Evolutionary conservation across 1,284 basidiomycete species (phyloP).

Genomic region (Moesziomyces antarcticus): DNA sequence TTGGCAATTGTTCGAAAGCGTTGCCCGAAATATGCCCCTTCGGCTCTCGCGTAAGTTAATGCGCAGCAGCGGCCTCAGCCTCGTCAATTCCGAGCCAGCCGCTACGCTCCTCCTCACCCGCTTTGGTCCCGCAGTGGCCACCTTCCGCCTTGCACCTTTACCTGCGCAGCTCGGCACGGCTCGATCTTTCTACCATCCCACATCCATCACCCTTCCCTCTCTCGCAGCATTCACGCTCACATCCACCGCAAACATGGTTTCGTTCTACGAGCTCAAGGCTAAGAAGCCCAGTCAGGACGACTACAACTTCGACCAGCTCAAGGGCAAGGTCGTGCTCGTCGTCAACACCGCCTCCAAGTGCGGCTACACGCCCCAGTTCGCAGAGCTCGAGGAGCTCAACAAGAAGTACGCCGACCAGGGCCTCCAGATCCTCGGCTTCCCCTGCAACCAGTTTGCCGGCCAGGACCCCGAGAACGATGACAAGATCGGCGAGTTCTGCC

Average conservation of each 20-base stretch:
- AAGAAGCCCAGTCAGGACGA: constrained; percentile 53
- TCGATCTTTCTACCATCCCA: neutral
- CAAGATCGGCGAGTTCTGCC: constrained; percentile 60
- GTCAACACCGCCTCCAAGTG: constrained; percentile 73
- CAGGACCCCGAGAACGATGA: constrained; percentile 66
- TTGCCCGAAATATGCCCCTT: constrained; percentile 6
- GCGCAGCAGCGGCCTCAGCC: too few species aligned
- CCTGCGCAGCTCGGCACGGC: neutral
- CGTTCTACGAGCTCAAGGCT: constrained; percentile 66
- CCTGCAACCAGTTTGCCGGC: constrained; percentile 82
- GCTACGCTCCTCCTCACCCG: neutral
- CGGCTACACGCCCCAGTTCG: constrained; percentile 82
- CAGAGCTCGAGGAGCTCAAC: constrained; percentile 83
- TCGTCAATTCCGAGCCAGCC: too few species aligned
- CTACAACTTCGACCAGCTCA: constrained; percentile 66
- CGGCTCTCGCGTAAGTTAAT: too few species aligned
- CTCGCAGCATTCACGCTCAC: neutral
- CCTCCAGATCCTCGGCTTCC: constrained; percentile 85
- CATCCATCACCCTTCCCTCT: neutral
- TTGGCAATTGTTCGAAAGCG: neutral
- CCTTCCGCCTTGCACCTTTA: neutral
- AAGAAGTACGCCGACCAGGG: constrained; percentile 83
- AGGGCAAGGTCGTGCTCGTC: constrained; percentile 72
- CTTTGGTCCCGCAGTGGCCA: too few species aligned
- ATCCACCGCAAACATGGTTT: constrained; percentile 51